These are phyloP conservation scores for Schwanniomyces vanrijiae DNA, from an alignment of 805 yeast species.

Conservation along the genomic window DNA sequence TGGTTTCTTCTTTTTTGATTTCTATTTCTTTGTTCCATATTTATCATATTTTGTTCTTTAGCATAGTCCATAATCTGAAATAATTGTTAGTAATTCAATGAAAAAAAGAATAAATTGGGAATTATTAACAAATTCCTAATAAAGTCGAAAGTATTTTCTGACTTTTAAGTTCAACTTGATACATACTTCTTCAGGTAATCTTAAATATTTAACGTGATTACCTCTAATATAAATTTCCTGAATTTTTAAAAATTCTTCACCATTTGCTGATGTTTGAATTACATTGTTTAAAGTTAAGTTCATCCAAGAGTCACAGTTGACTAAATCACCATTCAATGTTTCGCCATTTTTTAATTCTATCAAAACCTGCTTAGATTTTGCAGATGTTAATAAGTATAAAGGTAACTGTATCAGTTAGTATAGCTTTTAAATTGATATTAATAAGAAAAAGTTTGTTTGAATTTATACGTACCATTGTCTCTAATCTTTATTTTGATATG, in stretches of 20 bases:
- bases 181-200: slow-evolving; percentile 63
- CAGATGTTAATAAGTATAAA: slow-evolving; percentile 82
- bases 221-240: slow-evolving; percentile 84
- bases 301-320: slow-evolving; percentile 95
- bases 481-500: background rate
- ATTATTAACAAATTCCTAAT: too few relatives aligned
- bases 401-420: slow-evolving; percentile 61
- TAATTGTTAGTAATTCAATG: slow-evolving; percentile 1
- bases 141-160: background rate
- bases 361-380: slow-evolving; percentile 82
- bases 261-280: slow-evolving; percentile 61
- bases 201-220: slow-evolving; percentile 73
- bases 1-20: slow-evolving; percentile 45
- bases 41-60: slow-evolving; percentile 59
- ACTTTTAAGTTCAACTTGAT: background rate
- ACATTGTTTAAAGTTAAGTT: slow-evolving; percentile 82
- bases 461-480: background rate
- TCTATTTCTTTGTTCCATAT: slow-evolving; percentile 49
- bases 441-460: background rate
- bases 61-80: slow-evolving; percentile 63
- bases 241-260: slow-evolving; percentile 59
- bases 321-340: slow-evolving; percentile 77
- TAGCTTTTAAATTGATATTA: background rate
- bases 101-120: too few relatives aligned
- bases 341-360: slow-evolving; percentile 93